phyloP scores from a whole-genome alignment of 2,329 filamentous ascomycete species.

The Pseudogymnoascus sp. region DNA sequence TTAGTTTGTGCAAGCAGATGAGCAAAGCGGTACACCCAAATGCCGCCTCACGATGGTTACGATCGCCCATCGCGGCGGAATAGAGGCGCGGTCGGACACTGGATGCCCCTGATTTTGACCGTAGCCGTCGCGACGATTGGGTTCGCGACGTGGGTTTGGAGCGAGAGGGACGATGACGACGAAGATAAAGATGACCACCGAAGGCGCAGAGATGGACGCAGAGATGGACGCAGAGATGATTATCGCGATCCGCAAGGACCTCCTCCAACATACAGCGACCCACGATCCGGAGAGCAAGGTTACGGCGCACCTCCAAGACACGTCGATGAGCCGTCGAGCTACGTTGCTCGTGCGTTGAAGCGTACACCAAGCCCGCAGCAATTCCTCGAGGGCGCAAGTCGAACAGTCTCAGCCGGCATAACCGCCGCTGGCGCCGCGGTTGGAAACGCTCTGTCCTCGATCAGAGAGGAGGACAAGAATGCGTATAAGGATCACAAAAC shows the following conservation, averaged over 20 bases:
- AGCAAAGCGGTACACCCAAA: conserved; percentile 29
- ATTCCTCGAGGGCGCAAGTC: conserved; percentile 74
- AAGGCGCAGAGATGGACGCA: conserved; percentile 40
- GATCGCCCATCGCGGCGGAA: conserved; percentile 36
- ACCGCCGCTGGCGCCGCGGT: conserved; percentile 76
- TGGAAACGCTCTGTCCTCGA: conserved; percentile 72
- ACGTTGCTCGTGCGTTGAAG: conserved; percentile 68
- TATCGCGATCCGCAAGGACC: conserved; percentile 36
- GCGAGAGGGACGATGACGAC: conserved; percentile 69
- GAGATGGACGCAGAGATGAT: conserved; percentile 42
- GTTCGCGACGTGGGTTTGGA: conserved; percentile 88
- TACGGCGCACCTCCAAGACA: conserved; percentile 34
- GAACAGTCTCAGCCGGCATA: conserved; percentile 70
- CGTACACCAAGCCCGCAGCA: conserved; percentile 83
- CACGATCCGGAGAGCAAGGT: conserved; percentile 31
- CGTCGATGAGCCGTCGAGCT: conserved; percentile 43
- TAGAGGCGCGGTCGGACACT: conserved; percentile 65
- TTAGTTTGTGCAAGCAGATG: conserved; percentile 5
- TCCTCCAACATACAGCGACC: conserved; percentile 34
- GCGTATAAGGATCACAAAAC: conserved; percentile 79
- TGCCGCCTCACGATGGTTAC: conserved; percentile 57
- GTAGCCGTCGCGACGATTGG: conserved; percentile 81
- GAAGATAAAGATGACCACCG: conserved; percentile 51
- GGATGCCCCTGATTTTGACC: conserved; percentile 80
- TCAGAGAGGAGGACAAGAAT: conserved; percentile 73